Conservation (phyloP, 2,329 filamentous ascomycete genomes). For the Aspergillus sp. region DNA sequence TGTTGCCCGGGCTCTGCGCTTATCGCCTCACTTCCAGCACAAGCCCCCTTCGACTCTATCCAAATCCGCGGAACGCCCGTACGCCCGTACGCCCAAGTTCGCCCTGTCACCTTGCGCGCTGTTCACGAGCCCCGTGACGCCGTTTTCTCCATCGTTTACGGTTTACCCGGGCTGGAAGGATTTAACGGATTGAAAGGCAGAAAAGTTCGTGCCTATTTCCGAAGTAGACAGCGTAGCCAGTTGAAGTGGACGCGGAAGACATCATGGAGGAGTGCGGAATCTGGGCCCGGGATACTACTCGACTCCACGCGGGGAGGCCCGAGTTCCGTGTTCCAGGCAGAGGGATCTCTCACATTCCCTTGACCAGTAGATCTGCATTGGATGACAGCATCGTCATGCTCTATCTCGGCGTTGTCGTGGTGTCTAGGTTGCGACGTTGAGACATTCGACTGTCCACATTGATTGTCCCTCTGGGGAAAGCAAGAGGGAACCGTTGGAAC, state of each 20-base stretch:
- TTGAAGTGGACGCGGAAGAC: neutral
- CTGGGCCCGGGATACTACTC: neutral
- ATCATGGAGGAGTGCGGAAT: neutral
- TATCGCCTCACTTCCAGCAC: neutral
- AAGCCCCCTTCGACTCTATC: neutral
- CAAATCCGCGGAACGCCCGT: neutral
- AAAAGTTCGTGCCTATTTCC: constrained; percentile 13
- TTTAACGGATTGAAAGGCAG: constrained; percentile 6
- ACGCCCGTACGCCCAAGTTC: neutral
- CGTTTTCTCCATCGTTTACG: neutral
- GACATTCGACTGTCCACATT: neutral
- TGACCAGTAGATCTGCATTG: neutral
- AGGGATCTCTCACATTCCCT: neutral
- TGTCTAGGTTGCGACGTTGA: neutral
- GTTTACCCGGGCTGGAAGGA: neutral
- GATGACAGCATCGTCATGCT: neutral
- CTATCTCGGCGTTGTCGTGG: neutral
- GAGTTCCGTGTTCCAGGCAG: neutral
- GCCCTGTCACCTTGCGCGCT: neutral
- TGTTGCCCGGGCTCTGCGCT: neutral
- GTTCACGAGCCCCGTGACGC: neutral
- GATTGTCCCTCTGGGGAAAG: too few species aligned
- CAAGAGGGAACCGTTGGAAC: too few species aligned
- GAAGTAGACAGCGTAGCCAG: neutral
- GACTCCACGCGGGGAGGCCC: neutral